Conservation (phyloP, 148 eudicot genomes). For the Fallopia convolvulus region DNA sequence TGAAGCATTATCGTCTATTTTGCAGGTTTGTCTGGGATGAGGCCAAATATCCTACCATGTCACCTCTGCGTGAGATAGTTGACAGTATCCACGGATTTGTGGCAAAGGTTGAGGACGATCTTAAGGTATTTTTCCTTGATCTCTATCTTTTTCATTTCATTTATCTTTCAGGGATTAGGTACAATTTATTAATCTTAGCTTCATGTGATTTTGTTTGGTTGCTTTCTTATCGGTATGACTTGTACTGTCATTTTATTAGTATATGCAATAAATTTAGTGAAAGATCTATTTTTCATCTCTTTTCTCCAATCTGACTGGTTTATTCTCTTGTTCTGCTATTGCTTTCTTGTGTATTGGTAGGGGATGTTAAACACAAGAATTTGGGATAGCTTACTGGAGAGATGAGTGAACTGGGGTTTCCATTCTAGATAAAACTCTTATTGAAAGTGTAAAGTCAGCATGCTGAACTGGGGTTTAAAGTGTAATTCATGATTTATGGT, state of each 20-base stretch:
- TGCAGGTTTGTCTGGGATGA: conserved; percentile 96
- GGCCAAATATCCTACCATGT: conserved; percentile 92
- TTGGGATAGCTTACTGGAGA: neutral
- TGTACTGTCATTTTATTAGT: neutral
- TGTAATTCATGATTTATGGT: neutral
- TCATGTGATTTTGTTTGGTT: neutral
- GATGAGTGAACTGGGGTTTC: neutral
- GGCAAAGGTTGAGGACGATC: conserved; percentile 93
- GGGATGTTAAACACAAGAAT: neutral
- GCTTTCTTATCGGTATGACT: neutral
- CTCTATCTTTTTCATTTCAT: neutral
- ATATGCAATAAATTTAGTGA: neutral
- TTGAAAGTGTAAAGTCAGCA: neutral
- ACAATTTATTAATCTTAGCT: neutral
- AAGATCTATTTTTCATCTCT: neutral
- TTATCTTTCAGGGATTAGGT: neutral
- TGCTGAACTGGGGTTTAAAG: neutral
- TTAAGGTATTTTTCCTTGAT: conserved; percentile 49
- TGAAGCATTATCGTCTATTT: neutral
- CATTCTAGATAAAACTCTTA: neutral
- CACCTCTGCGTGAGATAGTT: conserved; percentile 73
- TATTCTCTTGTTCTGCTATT: neutral
- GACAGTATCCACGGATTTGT: conserved; percentile 76
- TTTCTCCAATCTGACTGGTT: neutral
- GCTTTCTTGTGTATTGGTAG: neutral